Evolutionary conservation across 202 grass and related monocot species (phyloP).

Genomic region (Panicum virgatum): DNA sequence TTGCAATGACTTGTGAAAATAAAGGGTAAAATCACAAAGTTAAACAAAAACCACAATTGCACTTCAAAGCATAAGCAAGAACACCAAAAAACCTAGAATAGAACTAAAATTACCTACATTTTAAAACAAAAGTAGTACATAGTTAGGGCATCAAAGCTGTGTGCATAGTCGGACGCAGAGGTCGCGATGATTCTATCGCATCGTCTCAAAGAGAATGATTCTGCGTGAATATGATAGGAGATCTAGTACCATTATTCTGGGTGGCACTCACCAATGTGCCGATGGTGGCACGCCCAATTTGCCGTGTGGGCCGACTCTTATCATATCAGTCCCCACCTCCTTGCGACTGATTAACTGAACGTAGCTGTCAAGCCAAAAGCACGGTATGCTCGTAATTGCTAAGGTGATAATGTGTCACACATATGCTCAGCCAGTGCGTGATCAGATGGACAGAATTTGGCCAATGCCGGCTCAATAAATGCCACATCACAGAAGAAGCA

Average conservation of each 20-base stretch:
- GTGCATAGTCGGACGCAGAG: neutral
- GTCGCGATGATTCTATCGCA: neutral
- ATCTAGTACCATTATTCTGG: neutral
- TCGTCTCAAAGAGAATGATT: neutral
- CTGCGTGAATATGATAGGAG: neutral
- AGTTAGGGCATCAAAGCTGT: neutral
- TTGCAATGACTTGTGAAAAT: no score
- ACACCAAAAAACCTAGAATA: no score
- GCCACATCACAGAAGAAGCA: neutral
- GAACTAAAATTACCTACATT: no score
- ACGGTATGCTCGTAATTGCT: neutral
- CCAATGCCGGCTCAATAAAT: neutral
- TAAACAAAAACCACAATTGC: no score
- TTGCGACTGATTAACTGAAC: conserved; percentile 3
- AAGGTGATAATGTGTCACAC: neutral
- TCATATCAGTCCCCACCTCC: neutral
- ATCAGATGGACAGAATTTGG: neutral
- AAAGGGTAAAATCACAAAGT: no score
- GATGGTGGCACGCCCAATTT: neutral
- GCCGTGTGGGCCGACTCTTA: neutral
- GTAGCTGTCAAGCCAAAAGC: conserved; percentile 34
- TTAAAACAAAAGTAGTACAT: no score
- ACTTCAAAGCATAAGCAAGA: no score
- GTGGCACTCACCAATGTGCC: neutral
- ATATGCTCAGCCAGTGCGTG: neutral